Percentiles rank a stretch among this genome's conserved stretches.
These are phyloP conservation scores for Trichoderma semiorbis DNA, from an alignment of 2,329 filamentous ascomycete species.

Conservation along the genomic window DNA sequence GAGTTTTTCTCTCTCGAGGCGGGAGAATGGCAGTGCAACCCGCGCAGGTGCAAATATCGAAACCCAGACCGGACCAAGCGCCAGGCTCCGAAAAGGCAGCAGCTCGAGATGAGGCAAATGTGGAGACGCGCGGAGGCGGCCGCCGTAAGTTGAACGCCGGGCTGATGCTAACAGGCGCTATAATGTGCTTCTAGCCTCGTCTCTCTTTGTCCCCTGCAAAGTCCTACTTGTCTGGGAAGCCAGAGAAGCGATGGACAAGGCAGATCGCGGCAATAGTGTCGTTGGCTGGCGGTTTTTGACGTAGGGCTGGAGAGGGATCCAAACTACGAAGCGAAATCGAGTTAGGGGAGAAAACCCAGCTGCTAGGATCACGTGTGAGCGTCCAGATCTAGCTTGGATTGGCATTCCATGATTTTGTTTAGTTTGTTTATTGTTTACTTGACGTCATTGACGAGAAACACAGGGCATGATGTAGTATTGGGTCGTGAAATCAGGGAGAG, in stretches of 20 bases:
- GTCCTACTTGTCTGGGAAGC: neutral
- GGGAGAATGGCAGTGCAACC: neutral
- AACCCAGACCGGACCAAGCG: neutral
- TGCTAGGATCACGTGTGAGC: neutral
- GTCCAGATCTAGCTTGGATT: neutral
- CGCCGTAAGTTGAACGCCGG: neutral
- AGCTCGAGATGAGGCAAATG: neutral
- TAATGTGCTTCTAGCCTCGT: neutral
- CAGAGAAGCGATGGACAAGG: neutral
- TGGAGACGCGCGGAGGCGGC: slow-evolving; percentile 1
- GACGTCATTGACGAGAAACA: neutral
- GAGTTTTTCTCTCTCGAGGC: neutral
- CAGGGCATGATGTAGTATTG: neutral
- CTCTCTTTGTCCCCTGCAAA: neutral
- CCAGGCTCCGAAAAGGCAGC: neutral
- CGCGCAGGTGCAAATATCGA: neutral
- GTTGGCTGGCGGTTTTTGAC: neutral
- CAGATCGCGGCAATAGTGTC: slow-evolving; percentile 12
- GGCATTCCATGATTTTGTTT: neutral
- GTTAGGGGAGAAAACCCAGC: neutral
- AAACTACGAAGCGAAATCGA: neutral
- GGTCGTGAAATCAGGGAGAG: neutral
- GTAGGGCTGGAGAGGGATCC: neutral
- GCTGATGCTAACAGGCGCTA: neutral
- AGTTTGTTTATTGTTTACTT: slow-evolving; percentile 12